These are phyloP conservation scores for Colletotrichum orbiculare DNA, from an alignment of 2,329 filamentous ascomycete species.

Conservation along the genomic window DNA sequence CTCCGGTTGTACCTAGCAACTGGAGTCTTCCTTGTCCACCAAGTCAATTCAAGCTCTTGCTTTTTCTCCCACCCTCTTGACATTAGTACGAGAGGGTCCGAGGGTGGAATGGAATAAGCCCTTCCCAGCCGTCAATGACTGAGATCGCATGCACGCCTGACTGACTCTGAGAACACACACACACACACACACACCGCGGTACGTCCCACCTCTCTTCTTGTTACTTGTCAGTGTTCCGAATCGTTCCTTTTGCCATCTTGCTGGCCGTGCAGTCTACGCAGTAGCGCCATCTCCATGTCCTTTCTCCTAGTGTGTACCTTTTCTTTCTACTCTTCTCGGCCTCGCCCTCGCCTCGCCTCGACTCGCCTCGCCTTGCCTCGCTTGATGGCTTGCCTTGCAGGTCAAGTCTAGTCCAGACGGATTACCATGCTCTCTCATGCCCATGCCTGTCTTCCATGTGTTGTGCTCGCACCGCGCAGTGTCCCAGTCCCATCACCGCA, in stretches of 20 bases:
- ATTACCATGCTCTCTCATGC: slow-evolving; percentile 30
- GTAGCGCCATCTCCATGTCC: too few relatives aligned
- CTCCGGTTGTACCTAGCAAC: slow-evolving; percentile 35
- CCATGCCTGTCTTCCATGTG: slow-evolving; percentile 35
- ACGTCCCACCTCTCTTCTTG: slow-evolving; percentile 27
- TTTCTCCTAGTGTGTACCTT: background rate
- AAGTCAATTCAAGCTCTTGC: slow-evolving; percentile 28
- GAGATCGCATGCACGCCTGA: slow-evolving; percentile 34
- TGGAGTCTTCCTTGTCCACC: slow-evolving; percentile 34
- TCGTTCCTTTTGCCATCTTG: background rate
- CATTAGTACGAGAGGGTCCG: slow-evolving; percentile 18
- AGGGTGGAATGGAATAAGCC: slow-evolving; percentile 36
- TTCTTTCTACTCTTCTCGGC: slow-evolving; percentile 12
- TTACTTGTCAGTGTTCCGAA: slow-evolving; percentile 7
- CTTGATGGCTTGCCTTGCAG: slow-evolving; percentile 7
- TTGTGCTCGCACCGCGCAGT: slow-evolving; percentile 35
- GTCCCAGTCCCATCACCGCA: slow-evolving; percentile 31
- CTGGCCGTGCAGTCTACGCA: too few relatives aligned
- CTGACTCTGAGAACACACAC: slow-evolving; percentile 12
- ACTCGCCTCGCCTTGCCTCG: background rate
- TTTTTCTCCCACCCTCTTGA: slow-evolving; percentile 27
- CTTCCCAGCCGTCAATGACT: slow-evolving; percentile 34
- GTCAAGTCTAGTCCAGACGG: slow-evolving; percentile 1
- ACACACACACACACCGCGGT: slow-evolving; percentile 5
- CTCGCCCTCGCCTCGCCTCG: slow-evolving; percentile 16